Conservation (phyloP, 2,329 filamentous ascomycete genomes). For the Botrytis galanthina region DNA sequence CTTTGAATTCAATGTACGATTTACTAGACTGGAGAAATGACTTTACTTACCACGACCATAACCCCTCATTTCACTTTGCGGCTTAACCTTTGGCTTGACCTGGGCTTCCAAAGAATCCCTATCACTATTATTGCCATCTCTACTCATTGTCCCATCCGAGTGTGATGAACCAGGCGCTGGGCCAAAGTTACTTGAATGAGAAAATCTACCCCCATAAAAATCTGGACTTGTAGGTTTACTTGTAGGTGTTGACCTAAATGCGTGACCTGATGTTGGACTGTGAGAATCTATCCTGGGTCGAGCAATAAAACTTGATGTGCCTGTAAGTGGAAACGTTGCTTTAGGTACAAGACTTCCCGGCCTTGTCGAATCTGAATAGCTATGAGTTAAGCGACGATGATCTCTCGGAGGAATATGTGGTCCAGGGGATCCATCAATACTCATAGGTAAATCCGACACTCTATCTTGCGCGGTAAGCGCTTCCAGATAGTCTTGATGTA, state of each 20-base stretch:
- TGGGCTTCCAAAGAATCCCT: constrained; percentile 40
- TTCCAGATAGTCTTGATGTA: constrained; percentile 44
- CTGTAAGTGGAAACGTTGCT: neutral
- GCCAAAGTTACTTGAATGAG: constrained; percentile 1
- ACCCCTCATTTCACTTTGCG: constrained; percentile 49
- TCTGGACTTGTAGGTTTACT: constrained; percentile 7
- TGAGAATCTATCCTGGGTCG: constrained; percentile 5
- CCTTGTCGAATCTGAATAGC: neutral
- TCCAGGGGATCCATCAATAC: constrained; percentile 9
- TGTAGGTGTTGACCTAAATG: constrained; percentile 2
- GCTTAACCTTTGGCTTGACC: constrained; percentile 45
- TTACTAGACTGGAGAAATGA: neutral
- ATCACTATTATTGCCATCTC: constrained; percentile 14
- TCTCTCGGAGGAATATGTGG: neutral
- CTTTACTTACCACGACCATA: constrained; percentile 52
- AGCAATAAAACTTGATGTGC: constrained; percentile 8
- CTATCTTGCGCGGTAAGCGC: neutral
- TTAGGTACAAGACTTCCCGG: constrained; percentile 1
- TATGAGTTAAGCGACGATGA: constrained; percentile 11
- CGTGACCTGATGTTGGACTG: neutral
- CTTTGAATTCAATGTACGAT: neutral
- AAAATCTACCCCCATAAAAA: constrained; percentile 12
- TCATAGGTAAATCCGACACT: constrained; percentile 7
- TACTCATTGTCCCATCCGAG: constrained; percentile 11
- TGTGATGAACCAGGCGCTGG: constrained; percentile 11